Percentiles rank a stretch among this genome's conserved stretches.
Conservation (phyloP, 2,329 filamentous ascomycete species). For the Parastagonospora avenae region DNA sequence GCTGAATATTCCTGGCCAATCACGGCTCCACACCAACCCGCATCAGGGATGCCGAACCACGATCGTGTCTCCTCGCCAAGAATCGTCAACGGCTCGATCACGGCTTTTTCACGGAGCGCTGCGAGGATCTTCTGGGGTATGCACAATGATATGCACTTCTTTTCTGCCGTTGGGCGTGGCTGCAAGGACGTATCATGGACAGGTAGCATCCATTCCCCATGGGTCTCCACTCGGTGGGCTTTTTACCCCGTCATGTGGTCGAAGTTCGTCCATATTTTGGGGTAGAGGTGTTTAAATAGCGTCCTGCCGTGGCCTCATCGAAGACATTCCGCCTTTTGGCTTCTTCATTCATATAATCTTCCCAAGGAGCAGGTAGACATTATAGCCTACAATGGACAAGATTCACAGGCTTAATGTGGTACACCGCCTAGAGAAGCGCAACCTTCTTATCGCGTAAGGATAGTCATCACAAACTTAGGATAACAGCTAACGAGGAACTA, state of each 20-base stretch:
- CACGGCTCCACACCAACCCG: not conserved
- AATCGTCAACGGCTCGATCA: not conserved
- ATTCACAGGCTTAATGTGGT: constrained; percentile 32
- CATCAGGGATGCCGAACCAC: not conserved
- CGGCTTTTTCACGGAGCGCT: not conserved
- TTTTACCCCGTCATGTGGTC: not conserved
- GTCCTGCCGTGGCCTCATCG: not conserved
- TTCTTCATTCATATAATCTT: not conserved
- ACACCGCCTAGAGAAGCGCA: constrained; percentile 33
- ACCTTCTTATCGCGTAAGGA: constrained; percentile 29
- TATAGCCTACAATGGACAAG: constrained; percentile 25
- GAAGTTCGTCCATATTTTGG: not conserved
- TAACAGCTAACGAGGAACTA: not conserved
- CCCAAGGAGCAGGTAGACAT: not conserved
- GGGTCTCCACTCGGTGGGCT: not conserved
- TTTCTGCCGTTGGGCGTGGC: not conserved
- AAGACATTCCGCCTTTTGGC: not conserved
- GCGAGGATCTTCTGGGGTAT: not conserved
- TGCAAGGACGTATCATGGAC: not conserved
- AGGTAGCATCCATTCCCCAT: not conserved
- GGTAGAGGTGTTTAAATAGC: not conserved
- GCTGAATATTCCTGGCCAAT: not conserved
- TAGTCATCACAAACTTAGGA: rapidly evolving
- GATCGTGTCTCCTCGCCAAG: not conserved
- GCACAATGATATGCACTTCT: not conserved